phyloP scores from a whole-genome alignment of 2,329 filamentous ascomycete species.

The Scedosporium dehoogii region DNA sequence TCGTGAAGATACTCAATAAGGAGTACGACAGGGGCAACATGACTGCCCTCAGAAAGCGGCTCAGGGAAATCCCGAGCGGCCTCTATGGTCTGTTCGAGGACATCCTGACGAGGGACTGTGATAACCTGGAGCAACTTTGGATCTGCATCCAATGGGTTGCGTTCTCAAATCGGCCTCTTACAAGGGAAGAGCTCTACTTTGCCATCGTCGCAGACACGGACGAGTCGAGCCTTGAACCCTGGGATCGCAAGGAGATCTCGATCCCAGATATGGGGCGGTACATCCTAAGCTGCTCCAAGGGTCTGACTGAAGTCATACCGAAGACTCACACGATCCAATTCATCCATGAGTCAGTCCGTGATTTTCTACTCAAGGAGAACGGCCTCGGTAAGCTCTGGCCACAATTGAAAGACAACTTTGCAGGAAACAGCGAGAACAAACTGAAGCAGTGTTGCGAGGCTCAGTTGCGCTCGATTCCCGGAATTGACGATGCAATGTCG shows the following conservation, averaged over 20 bases:
- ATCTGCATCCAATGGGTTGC: conserved; percentile 45
- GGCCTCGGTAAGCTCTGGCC: conserved; percentile 22
- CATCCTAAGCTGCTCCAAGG: conserved; percentile 36
- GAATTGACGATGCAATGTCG: too few relatives aligned
- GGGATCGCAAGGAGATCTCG: neutral
- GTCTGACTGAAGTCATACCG: conserved; percentile 32
- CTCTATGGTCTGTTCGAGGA: conserved; percentile 39
- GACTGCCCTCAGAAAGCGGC: conserved; percentile 14
- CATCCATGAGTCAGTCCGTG: conserved; percentile 41
- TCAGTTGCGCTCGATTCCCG: neutral
- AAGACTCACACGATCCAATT: conserved; percentile 32
- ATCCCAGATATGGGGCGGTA: conserved; percentile 16
- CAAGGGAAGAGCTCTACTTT: conserved; percentile 33
- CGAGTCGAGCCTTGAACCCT: neutral
- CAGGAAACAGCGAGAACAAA: neutral
- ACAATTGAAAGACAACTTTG: conserved; percentile 13
- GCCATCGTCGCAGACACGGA: conserved; percentile 18
- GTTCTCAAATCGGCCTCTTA: conserved; percentile 33
- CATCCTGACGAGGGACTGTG: conserved; percentile 36
- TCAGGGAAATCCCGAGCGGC: conserved; percentile 24
- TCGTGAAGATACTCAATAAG: conserved; percentile 28
- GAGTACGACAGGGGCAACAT: conserved; percentile 19
- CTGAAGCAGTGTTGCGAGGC: neutral
- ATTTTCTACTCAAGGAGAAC: conserved; percentile 30
- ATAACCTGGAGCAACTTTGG: conserved; percentile 27